phyloP scores from a whole-genome alignment of 495 filamentous ascomycete genomes.

The Eremomyces bilateralis region DNA sequence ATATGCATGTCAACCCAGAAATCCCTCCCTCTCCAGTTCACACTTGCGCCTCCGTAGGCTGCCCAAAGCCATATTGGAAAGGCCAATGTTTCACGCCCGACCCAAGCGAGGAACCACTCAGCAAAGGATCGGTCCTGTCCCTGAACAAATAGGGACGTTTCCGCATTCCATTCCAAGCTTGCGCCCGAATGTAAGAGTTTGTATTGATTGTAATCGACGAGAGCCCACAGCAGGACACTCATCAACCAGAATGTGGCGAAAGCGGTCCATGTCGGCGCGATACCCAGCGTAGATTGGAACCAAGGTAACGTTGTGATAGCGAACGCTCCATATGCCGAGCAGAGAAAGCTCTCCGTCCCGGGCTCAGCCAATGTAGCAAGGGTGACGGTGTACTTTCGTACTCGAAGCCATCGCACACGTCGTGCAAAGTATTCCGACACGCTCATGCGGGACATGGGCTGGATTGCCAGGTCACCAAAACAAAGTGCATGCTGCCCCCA shows the following conservation, averaged over 20 bases:
- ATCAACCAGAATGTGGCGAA: slow-evolving; percentile 44
- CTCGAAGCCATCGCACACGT: slow-evolving; percentile 75
- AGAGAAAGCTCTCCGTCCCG: slow-evolving; percentile 74
- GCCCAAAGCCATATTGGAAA: slow-evolving; percentile 77
- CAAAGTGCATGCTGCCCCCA: slow-evolving; percentile 66
- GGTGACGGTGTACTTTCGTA: slow-evolving; percentile 82
- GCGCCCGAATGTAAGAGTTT: slow-evolving; percentile 45
- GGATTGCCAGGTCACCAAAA: slow-evolving; percentile 67
- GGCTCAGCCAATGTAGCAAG: slow-evolving; percentile 86
- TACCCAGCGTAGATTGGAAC: slow-evolving; percentile 28
- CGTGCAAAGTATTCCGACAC: slow-evolving; percentile 59
- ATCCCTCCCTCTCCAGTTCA: slow-evolving; percentile 63
- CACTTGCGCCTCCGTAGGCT: slow-evolving; percentile 59
- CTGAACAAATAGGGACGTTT: slow-evolving; percentile 52
- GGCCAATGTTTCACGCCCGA: slow-evolving; percentile 63
- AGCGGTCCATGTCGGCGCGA: slow-evolving; percentile 44
- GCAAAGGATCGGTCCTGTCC: slow-evolving; percentile 24
- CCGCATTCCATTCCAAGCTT: slow-evolving; percentile 45
- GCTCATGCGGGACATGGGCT: slow-evolving; percentile 71
- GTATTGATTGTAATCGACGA: slow-evolving; percentile 52
- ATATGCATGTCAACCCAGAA: slow-evolving; percentile 76
- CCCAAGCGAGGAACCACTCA: slow-evolving; percentile 65
- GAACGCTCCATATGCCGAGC: slow-evolving; percentile 51
- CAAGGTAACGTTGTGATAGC: slow-evolving; percentile 52
- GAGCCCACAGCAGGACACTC: slow-evolving; percentile 47